Evolutionary conservation across 306 rosid species (phyloP).

Genomic region (Vigna radiata): DNA sequence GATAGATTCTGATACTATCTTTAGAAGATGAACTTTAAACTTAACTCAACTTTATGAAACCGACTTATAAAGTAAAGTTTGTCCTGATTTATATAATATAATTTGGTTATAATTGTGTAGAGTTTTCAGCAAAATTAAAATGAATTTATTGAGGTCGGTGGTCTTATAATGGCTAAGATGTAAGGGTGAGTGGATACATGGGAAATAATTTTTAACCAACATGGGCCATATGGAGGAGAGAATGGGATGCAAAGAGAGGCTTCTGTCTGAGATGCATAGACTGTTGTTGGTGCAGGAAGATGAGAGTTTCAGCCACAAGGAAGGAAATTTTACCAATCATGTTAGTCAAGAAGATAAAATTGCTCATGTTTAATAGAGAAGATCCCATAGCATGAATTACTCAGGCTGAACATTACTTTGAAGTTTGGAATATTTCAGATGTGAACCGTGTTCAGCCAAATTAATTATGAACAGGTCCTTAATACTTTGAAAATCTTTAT

Average conservation of each 20-base stretch:
- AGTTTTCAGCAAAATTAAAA: neutral
- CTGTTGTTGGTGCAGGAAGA: neutral
- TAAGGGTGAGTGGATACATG: neutral
- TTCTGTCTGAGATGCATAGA: too few species aligned
- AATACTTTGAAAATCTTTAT: too few species aligned
- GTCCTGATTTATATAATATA: too few species aligned
- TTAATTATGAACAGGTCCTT: neutral
- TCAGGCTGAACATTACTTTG: neutral
- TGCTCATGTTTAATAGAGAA: neutral
- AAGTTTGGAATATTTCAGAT: neutral
- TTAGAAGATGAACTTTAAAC: too few species aligned
- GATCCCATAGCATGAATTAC: too few species aligned
- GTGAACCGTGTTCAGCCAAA: neutral
- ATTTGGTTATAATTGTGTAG: too few species aligned
- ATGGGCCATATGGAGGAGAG: too few species aligned
- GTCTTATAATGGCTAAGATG: neutral
- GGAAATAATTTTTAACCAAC: neutral
- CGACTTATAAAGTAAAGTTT: too few species aligned
- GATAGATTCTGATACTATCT: too few species aligned
- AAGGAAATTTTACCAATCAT: neutral
- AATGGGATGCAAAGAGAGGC: too few species aligned
- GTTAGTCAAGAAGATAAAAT: neutral
- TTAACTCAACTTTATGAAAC: too few species aligned
- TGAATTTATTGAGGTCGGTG: neutral
- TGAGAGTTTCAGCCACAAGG: neutral